These are phyloP conservation scores for Septoria linicola DNA, from an alignment of 2,329 filamentous ascomycete genomes.

Conservation along the genomic window DNA sequence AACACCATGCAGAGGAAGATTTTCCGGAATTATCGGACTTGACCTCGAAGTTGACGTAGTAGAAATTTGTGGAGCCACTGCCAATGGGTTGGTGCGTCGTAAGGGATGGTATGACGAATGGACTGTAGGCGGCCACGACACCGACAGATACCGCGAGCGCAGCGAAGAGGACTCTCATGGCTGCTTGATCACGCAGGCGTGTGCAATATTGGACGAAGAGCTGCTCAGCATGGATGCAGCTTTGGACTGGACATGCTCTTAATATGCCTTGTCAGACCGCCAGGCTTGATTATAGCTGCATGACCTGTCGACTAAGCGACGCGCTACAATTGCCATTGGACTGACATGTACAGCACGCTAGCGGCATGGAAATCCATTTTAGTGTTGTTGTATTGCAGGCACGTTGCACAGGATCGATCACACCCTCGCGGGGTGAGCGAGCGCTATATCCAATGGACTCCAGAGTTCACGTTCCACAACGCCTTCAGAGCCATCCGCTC, in stretches of 20 bases:
- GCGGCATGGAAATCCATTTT: conserved; percentile 1
- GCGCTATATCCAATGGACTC: background rate
- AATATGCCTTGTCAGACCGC: background rate
- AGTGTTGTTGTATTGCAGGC: background rate
- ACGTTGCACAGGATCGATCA: background rate
- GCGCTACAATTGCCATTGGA: conserved; percentile 1
- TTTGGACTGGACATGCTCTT: background rate
- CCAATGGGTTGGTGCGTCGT: conserved; percentile 33
- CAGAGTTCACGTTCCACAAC: background rate
- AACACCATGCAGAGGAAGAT: conserved; percentile 23
- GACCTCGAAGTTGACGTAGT: conserved; percentile 30
- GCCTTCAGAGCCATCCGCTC: background rate
- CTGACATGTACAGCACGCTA: background rate
- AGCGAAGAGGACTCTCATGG: background rate
- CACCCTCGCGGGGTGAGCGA: conserved; percentile 7
- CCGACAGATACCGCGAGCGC: background rate
- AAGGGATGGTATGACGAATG: conserved; percentile 17
- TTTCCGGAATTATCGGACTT: conserved; percentile 22
- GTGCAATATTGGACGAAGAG: too few relatives aligned
- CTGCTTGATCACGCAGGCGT: background rate
- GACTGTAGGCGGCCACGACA: conserved; percentile 6
- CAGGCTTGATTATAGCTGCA: background rate
- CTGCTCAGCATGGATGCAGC: background rate
- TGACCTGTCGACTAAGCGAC: background rate
- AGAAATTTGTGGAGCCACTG: conserved; percentile 31